Evolutionary conservation across 352 stramenopile species (phyloP).

Genomic region (Globisporangium splendens): DNA sequence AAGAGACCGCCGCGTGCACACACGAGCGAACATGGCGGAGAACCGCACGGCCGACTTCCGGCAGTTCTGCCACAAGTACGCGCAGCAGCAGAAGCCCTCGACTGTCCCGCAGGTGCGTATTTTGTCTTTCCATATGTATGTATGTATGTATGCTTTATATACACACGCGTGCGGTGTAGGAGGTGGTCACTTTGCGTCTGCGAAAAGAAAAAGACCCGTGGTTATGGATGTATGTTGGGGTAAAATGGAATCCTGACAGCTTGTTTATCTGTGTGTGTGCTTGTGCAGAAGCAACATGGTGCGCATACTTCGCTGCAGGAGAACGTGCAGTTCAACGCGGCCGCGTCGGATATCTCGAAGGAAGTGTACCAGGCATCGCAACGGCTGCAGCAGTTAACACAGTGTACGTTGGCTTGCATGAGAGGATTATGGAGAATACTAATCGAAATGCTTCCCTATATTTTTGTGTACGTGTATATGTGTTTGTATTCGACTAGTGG

Average conservation of each 20-base stretch:
- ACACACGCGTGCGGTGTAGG: too few species aligned
- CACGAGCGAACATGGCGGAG: conserved; percentile 37
- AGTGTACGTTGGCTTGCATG: conserved; percentile 34
- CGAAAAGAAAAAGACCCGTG: neutral
- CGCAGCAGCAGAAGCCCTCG: conserved; percentile 26
- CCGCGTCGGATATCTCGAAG: conserved; percentile 77
- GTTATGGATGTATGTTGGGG: neutral
- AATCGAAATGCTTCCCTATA: too few species aligned
- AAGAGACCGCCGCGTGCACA: neutral
- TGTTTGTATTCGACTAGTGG: conserved; percentile 32
- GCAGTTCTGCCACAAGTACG: conserved; percentile 56
- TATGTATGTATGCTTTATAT: neutral
- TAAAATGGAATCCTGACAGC: neutral
- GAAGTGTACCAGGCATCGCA: conserved; percentile 81
- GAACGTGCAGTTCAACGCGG: conserved; percentile 78
- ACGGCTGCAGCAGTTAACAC: conserved; percentile 74
- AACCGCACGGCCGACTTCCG: conserved; percentile 72
- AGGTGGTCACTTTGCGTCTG: neutral
- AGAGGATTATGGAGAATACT: neutral
- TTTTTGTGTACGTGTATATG: neutral
- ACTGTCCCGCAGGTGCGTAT: conserved; percentile 19
- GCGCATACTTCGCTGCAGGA: conserved; percentile 48
- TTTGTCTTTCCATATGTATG: too few species aligned
- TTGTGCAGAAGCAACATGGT: conserved; percentile 28
- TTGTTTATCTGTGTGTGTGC: neutral